Evolutionary conservation across 305 asterid species (phyloP).

Genomic region (Euphrasia arctica): DNA sequence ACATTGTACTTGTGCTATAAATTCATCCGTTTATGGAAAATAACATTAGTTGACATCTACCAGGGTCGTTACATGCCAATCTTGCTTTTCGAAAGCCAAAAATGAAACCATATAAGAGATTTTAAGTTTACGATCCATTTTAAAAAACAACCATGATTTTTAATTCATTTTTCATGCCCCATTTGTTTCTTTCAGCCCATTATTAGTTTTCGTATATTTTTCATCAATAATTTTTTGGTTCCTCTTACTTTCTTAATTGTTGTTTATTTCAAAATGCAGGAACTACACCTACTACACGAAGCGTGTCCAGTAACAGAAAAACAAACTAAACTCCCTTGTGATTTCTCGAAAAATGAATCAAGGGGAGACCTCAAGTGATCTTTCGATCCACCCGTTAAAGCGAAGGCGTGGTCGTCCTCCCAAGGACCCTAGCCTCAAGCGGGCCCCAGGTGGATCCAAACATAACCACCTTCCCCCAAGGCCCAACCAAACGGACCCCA

Average conservation of each 20-base stretch:
- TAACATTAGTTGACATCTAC: not conserved
- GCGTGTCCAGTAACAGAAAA: conserved; percentile 18
- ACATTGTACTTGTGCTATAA: not conserved
- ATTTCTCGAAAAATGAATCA: conserved; percentile 39
- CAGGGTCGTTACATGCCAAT: not conserved
- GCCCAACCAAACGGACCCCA: conserved; percentile 31
- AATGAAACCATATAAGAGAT: not conserved
- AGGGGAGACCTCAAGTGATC: conserved; percentile 48
- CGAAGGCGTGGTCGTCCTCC: conserved; percentile 89
- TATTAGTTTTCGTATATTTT: not conserved
- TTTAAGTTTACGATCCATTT: not conserved
- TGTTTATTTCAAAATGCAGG: conserved; percentile 28
- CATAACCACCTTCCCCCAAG: conserved; percentile 3
- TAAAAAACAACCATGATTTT: not conserved
- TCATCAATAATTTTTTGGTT: not conserved
- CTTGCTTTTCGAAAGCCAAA: not conserved
- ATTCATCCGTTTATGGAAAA: not conserved
- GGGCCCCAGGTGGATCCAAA: conserved; percentile 18
- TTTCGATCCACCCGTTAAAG: conserved; percentile 45
- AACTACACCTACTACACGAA: conserved; percentile 4
- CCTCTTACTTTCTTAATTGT: not conserved
- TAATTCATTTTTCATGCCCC: not conserved
- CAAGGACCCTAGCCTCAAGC: conserved; percentile 60
- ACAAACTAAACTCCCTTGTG: conserved; percentile 3
- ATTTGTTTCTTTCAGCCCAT: not conserved